These are phyloP conservation scores for Sparassis latifolia DNA, from an alignment of 1,284 basidiomycete species.

Conservation along the genomic window DNA sequence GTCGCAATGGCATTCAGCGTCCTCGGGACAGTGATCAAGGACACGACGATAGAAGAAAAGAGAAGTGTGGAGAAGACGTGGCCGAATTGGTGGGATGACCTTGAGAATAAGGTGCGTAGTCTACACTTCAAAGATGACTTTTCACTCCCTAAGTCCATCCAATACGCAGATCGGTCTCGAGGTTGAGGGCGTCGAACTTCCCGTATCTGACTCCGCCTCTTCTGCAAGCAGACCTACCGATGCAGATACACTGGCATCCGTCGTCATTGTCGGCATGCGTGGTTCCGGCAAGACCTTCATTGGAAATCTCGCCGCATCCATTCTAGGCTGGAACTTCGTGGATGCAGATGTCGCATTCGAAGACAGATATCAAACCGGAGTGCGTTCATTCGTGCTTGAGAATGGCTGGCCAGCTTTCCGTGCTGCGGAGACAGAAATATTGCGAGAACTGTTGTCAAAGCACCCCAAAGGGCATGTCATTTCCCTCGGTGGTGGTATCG, in stretches of 20 bases:
- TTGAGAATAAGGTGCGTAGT: slow-evolving; percentile 76
- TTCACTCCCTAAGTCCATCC: slow-evolving; percentile 1
- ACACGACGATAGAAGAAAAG: slow-evolving; percentile 90
- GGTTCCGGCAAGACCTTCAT: slow-evolving; percentile 94
- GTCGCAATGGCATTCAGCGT: slow-evolving; percentile 99
- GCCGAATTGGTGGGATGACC: slow-evolving; percentile 99
- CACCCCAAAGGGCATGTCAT: slow-evolving; percentile 66
- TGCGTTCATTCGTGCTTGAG: slow-evolving; percentile 74
- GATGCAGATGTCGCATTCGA: slow-evolving; percentile 88
- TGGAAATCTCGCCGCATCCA: slow-evolving; percentile 71
- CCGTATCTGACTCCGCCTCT: slow-evolving; percentile 35
- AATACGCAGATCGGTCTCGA: slow-evolving; percentile 75
- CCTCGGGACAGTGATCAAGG: slow-evolving; percentile 68
- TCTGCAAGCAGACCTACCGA: slow-evolving; percentile 35
- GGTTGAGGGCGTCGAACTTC: slow-evolving; percentile 80
- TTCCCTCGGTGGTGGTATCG: slow-evolving; percentile 93
- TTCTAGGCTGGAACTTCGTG: slow-evolving; percentile 74
- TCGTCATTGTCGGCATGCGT: slow-evolving; percentile 93
- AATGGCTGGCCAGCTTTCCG: slow-evolving; percentile 81
- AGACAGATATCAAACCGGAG: slow-evolving; percentile 51
- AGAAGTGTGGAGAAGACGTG: slow-evolving; percentile 99
- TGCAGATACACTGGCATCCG: slow-evolving; percentile 51
- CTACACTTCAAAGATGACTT: neutral
- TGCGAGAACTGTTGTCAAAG: slow-evolving; percentile 55
- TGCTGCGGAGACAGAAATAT: slow-evolving; percentile 47